Conservation (phyloP, 2,329 filamentous ascomycete species). For the Aspergillus floridensis region DNA sequence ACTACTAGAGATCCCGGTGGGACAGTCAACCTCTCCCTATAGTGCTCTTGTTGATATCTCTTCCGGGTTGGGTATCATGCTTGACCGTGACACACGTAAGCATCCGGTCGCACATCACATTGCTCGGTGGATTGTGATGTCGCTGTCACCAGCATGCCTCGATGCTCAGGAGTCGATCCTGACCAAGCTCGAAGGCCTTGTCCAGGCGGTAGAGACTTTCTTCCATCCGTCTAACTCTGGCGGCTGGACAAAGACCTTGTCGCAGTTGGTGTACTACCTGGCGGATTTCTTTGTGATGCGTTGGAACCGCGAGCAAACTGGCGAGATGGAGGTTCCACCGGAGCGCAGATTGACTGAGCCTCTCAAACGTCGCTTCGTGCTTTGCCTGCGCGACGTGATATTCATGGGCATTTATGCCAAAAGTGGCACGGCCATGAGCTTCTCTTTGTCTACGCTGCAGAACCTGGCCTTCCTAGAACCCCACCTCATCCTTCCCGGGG, state of each 20-base stretch:
- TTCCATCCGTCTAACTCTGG: slow-evolving; percentile 98
- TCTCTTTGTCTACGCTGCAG: slow-evolving; percentile 86
- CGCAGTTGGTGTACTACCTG: slow-evolving; percentile 87
- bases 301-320: slow-evolving; percentile 92
- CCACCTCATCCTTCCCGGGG: slow-evolving; percentile 84
- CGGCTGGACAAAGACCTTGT: slow-evolving; percentile 82
- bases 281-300: slow-evolving; percentile 95
- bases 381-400: slow-evolving; percentile 83
- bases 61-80: slow-evolving; percentile 76
- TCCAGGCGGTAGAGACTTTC: slow-evolving; percentile 95
- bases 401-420: slow-evolving; percentile 99
- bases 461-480: slow-evolving; percentile 88
- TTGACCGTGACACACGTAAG: slow-evolving; percentile 91
- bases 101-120: slow-evolving; percentile 90
- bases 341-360: slow-evolving; percentile 75
- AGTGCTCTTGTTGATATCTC: slow-evolving; percentile 74
- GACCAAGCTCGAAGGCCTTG: slow-evolving; percentile 80
- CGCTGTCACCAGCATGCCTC: slow-evolving; percentile 78
- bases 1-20: slow-evolving; percentile 91
- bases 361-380: slow-evolving; percentile 85
- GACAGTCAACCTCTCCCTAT: slow-evolving; percentile 92
- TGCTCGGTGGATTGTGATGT: slow-evolving; percentile 89
- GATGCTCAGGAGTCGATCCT: slow-evolving; percentile 76
- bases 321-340: slow-evolving; percentile 80
- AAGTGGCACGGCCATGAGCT: slow-evolving; percentile 85